Evolutionary conservation across 805 yeast species (phyloP), one percentile per base, ranked within the genome.

Genomic region (Metschnikowia proteae): DNA sequence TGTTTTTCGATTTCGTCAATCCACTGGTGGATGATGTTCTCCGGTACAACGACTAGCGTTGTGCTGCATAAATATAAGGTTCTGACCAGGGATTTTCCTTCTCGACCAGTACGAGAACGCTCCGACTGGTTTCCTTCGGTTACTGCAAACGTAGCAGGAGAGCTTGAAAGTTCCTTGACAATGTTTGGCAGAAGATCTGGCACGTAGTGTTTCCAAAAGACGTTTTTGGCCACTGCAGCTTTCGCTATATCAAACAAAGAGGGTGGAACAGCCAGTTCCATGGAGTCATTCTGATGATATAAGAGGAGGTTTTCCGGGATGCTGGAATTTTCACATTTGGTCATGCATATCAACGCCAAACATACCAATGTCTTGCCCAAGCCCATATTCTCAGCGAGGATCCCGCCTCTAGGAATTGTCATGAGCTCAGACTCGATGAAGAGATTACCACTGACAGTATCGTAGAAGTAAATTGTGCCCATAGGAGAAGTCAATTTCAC

Each of bases 11-110:
- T 64, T 58, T 84, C 90, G 10, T 64, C 56, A 25, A 63, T 66
- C 91, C 90, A 84, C 59, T 84, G 91, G 50, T 76, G 79, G 51
- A 81, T 76, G 11, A 84, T 64, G 56, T 83, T 82, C 56, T 84
- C 87, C 0, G 91, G 91, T 6, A 80, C 79, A 1, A 84, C 75
- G 10, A 84, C 70, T 36, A 84, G 60, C 0, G 89, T 83, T 0
- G 85, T 67, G 6, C 75, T 70, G 13, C 83, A 75, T 4, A 82
- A 64, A 25, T 66, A 66, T 1, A 78, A 53, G 31, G 70, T 70
- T 47, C 34, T 57, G 27, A 8, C 57, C 56, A 28, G 53, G 34
- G 27, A 52, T 45, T 10, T 45, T 22, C 41, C 51, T 43, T 10
- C 50, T 47, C 51, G 62, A 42, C 34, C 52, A 58, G 55, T 46